phyloP scores from a whole-genome alignment of 2,329 filamentous ascomycete species.

The Fusarium xylarioides region DNA sequence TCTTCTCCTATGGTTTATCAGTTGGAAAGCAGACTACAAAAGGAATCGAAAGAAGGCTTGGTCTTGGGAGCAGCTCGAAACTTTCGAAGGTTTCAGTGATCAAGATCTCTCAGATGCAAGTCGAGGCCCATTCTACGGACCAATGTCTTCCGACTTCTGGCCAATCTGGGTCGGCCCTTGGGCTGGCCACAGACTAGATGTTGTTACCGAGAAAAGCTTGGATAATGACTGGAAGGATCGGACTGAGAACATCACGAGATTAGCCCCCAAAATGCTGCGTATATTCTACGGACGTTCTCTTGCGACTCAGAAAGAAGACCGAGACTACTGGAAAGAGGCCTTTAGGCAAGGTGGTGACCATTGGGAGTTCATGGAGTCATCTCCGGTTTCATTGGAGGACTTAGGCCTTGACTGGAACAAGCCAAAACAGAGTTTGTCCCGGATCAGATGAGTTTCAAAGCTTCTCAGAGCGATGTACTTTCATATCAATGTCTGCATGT shows the following conservation, averaged over 20 bases:
- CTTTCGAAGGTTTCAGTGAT: background rate
- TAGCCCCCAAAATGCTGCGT: background rate
- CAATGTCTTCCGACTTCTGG: background rate
- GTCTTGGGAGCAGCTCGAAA: slow-evolving; percentile 1
- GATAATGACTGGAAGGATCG: slow-evolving; percentile 3
- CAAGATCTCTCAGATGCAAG: background rate
- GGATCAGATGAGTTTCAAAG: fast-evolving
- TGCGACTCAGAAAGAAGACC: background rate
- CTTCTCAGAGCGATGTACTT: fast-evolving
- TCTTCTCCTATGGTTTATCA: slow-evolving; percentile 14
- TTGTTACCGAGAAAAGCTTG: background rate
- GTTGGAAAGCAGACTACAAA: background rate
- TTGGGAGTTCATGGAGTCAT: background rate
- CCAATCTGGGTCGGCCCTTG: slow-evolving; percentile 4
- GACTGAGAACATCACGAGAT: background rate
- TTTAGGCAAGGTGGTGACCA: background rate
- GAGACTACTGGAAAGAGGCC: background rate
- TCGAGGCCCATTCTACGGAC: background rate
- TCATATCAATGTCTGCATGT: fast-evolving
- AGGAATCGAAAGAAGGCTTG: fast-evolving
- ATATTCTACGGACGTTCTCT: background rate
- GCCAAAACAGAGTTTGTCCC: background rate
- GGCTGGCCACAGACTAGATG: slow-evolving; percentile 10
- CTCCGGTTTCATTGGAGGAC: background rate
- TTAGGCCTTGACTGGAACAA: background rate